Base-by-base conservation (phyloP, 2,329 filamentous ascomycete species). In the Phaeophleospora eucalypticola region DNA sequence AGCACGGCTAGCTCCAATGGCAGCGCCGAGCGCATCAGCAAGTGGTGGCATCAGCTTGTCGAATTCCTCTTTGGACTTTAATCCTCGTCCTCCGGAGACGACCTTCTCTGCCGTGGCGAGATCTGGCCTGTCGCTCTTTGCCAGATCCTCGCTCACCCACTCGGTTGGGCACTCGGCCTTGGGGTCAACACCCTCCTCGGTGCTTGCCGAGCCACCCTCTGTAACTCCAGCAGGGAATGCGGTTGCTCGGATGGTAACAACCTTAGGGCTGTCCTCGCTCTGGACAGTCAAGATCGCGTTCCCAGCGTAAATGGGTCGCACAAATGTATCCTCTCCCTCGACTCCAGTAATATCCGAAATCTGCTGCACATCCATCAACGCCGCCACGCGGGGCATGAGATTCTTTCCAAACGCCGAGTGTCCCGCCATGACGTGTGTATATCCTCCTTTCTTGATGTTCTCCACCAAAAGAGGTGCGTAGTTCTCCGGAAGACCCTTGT, bases 41-140 rank as follows among this genome's bases (percentile, higher is more conserved):
- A 98, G 79, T 36, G 93, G 91, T 46, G 89, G 77, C 79, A 98
- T 97, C 45, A 98, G 69, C 60, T 80, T 83, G 72, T 98, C 90
- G 64, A 98, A 98, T 45, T 97, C 90, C 68, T 95, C 89, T 77
- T 96, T 97, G 14, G 91, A 96, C 77, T 97, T 98, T 59, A 98
- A 76, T 36, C 91, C 93, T 59, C 93, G 84, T 4, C 93, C 93
- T 56, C 93, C 93, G 7, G 90, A 95, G 16, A 98, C 93, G 16
- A 98, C 90, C 65, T 81, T 87, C 57, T 80, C 77, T 40, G 93
- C 93, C n/a, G 89, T 94, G 27, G 84, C 84, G 33, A 98, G 82
- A 65, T 98, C 93, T 8, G 93, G 93, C 35, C 94, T 84, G 68
- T 97, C 91, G 39, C 88, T 95, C 73, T 90, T 94, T 61, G 90